Base-by-base conservation (phyloP, 495 filamentous ascomycete genomes). In the Aspergillus bridgeri region DNA sequence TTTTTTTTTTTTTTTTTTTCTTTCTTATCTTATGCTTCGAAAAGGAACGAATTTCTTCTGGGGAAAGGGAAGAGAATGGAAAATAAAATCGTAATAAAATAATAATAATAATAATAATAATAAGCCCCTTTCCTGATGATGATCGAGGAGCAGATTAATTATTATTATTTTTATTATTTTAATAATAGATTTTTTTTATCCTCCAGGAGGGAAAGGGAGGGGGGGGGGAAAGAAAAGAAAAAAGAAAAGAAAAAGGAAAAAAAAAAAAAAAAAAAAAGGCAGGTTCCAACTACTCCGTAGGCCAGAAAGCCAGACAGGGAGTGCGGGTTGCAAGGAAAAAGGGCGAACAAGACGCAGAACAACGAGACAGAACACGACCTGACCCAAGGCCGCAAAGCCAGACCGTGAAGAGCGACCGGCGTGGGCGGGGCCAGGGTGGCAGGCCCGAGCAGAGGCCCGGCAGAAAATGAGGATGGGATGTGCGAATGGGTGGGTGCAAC, bases 391-490 rank as follows among this genome's bases (percentile, higher is more conserved):
- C 13, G 4, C 23, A 43, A 33, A 33, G 29, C 52, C 52, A 59
- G 54, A 59, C 56, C 51, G 45, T 53, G 51, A 59, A 53, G 53
- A 53, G 54, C 48, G 59, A 65, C 62, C 58, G 48, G 62, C 59
- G 58, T 51, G 53, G 48, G 52, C 52, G 63, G 63, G 59, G 59
- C 59, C 60, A 65, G 57, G 43, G 49, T 60, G 21, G 58, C 43
- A 65, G 62, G 62, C 52, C 62, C 56, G 53, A 65, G 62, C 62
- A 65, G 62, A 56, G 48, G 51, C 25, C 22, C 49, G 51, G 54
- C 19, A 61, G 56, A 57, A 48, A 38, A 47, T 42, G 48, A 33
- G 48, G 47, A 50, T 42, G 46, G 48, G 56, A 51, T 51, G 56
- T n/a, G n/a, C n/a, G 53, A 56, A 56, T 20, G 38, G 29, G 29